Conservation (phyloP, 257 asterid species). For the Fraxinus americana region DNA sequence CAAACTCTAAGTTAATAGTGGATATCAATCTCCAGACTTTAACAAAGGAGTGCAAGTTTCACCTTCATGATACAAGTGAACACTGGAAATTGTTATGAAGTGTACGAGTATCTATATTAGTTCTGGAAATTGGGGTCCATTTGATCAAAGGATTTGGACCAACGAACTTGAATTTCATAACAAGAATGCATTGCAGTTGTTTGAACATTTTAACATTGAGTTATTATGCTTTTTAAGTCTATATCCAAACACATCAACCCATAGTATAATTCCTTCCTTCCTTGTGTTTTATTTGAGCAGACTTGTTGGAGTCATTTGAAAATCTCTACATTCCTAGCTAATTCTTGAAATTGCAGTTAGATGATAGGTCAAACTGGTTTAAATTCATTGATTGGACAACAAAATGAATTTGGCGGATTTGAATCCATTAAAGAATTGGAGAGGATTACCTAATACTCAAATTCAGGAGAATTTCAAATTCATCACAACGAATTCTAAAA, state of each 20-base stretch:
- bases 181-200: neutral
- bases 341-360: neutral
- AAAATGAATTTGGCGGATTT: neutral
- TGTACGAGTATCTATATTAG: neutral
- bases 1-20: neutral
- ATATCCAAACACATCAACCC: neutral
- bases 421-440: neutral
- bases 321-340: neutral
- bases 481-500: neutral
- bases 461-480: neutral
- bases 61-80: neutral
- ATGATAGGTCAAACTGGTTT: neutral
- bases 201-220: neutral
- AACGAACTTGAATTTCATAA: constrained; percentile 24
- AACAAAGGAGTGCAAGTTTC: neutral
- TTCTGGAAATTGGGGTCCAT: neutral
- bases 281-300: neutral
- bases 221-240: too few relatives aligned
- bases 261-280: too few relatives aligned
- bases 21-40: neutral
- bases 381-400: neutral
- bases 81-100: neutral
- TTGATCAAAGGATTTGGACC: constrained; percentile 19
- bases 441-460: neutral
- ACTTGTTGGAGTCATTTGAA: neutral